A percentile compares a stretch with the other conserved stretches of the same genome.
phyloP scores from a whole-genome alignment of 768 basidiomycete genomes.

The Terana coerulea region DNA sequence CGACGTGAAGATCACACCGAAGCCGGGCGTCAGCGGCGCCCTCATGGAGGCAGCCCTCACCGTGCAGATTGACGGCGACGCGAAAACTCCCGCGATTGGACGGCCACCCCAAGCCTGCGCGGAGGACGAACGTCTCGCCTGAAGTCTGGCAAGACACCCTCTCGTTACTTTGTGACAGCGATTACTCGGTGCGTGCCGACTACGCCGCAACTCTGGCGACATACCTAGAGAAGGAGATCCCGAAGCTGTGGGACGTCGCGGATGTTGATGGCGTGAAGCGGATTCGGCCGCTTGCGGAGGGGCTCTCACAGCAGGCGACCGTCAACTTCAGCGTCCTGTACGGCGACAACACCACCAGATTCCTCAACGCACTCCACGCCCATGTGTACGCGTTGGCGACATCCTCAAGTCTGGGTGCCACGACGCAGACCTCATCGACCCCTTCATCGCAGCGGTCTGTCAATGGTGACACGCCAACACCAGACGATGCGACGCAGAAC shows the following conservation, averaged over 20 bases:
- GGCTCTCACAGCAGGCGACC: slow-evolving; percentile 42
- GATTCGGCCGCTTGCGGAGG: slow-evolving; percentile 42
- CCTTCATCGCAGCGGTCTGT: slow-evolving; percentile 35
- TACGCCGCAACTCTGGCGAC: slow-evolving; percentile 71
- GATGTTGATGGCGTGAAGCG: slow-evolving; percentile 47
- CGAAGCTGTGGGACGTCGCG: slow-evolving; percentile 50
- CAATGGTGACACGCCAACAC: slow-evolving; percentile 15
- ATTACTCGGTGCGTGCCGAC: slow-evolving; percentile 74
- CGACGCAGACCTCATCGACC: slow-evolving; percentile 32
- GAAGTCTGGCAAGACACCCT: slow-evolving; percentile 92
- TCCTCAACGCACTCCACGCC: slow-evolving; percentile 77
- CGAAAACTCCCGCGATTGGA: slow-evolving; percentile 13
- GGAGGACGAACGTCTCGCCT: slow-evolving; percentile 65
- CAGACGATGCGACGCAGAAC: slow-evolving; percentile 23
- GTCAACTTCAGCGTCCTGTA: slow-evolving; percentile 47
- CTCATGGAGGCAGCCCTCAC: slow-evolving; percentile 6
- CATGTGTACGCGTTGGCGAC: slow-evolving; percentile 78
- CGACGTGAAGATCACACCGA: slow-evolving; percentile 14
- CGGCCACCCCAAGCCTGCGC: slow-evolving; percentile 37
- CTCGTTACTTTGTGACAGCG: slow-evolving; percentile 75
- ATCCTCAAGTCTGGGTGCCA: slow-evolving; percentile 55
- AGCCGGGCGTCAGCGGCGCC: slow-evolving; percentile 10
- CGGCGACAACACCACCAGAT: slow-evolving; percentile 63
- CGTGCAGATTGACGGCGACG: slow-evolving; percentile 12
- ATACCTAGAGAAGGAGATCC: slow-evolving; percentile 76